Conservation (phyloP, 2,329 filamentous ascomycete species). For the Fusarium torulosum region DNA sequence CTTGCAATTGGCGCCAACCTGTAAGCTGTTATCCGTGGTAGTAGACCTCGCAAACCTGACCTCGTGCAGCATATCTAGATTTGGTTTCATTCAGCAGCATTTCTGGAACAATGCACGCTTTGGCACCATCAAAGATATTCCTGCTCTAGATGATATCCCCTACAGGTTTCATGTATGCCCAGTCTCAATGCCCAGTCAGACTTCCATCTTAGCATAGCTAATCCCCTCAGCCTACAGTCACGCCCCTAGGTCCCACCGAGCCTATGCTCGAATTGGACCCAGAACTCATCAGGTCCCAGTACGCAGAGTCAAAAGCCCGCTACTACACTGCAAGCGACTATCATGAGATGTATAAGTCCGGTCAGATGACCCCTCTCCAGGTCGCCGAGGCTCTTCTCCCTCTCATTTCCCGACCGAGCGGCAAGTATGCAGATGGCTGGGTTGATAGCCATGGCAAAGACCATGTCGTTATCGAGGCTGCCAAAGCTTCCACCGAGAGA, state of each 20-base stretch:
- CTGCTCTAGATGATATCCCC: conserved; percentile 59
- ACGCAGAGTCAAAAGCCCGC: conserved; percentile 59
- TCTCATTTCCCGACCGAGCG: conserved; percentile 69
- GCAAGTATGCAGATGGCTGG: conserved; percentile 79
- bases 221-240: conserved; percentile 65
- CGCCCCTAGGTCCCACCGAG: conserved; percentile 59
- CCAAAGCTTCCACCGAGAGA: conserved; percentile 77
- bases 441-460: conserved; percentile 70
- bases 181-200: neutral
- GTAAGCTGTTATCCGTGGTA: conserved; percentile 57
- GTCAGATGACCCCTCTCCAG: conserved; percentile 76
- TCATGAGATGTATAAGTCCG: conserved; percentile 78
- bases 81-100: conserved; percentile 70
- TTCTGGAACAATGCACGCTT: conserved; percentile 79
- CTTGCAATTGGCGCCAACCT: conserved; percentile 72
- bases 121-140: conserved; percentile 60
- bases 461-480: conserved; percentile 74
- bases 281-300: conserved; percentile 57
- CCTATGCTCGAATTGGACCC: conserved; percentile 57
- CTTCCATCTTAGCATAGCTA: neutral
- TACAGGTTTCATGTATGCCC: conserved; percentile 63
- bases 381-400: conserved; percentile 79
- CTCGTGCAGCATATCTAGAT: conserved; percentile 66
- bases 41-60: conserved; percentile 16
- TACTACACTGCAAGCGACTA: conserved; percentile 83